Evolutionary conservation across 139 green algal species (phyloP).

Genomic region (Chlamydomonas sp.): DNA sequence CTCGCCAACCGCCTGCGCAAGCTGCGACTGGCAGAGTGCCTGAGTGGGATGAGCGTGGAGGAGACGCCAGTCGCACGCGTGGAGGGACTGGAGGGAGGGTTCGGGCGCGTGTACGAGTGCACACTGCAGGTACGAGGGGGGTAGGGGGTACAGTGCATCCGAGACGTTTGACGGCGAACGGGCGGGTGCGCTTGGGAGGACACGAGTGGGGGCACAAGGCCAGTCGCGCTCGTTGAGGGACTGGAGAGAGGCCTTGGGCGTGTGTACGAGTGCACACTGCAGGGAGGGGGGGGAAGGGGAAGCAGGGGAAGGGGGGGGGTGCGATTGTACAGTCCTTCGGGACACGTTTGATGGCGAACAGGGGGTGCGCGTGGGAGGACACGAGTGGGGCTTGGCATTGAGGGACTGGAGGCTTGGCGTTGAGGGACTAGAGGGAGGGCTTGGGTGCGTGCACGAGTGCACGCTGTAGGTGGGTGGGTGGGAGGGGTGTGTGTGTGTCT

Average conservation of each 20-base stretch:
- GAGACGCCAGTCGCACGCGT: slow-evolving; percentile 41
- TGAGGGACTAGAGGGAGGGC: slow-evolving; percentile 14
- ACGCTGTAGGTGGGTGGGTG: slow-evolving; percentile 39
- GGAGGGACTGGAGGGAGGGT: slow-evolving; percentile 16
- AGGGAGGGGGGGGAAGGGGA: too few relatives aligned
- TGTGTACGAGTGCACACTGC: slow-evolving; percentile 44
- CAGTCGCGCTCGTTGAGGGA: slow-evolving; percentile 20
- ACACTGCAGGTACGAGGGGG: slow-evolving; percentile 42
- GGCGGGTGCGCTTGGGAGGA: too few relatives aligned
- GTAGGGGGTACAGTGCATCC: too few relatives aligned
- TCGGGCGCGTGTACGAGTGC: slow-evolving; percentile 39
- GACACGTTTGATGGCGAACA: too few relatives aligned
- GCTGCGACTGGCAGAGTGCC: slow-evolving; percentile 73
- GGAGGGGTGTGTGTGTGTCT: too few relatives aligned
- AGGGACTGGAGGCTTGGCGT: slow-evolving; percentile 25
- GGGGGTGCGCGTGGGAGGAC: too few relatives aligned
- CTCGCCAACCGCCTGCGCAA: slow-evolving; percentile 70
- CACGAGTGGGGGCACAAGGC: slow-evolving; percentile 60
- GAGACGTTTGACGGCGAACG: too few relatives aligned
- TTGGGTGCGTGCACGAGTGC: slow-evolving; percentile 38
- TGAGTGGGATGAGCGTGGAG: slow-evolving; percentile 55
- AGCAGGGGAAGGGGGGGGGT: too few relatives aligned
- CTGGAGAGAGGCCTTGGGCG: slow-evolving; percentile 24
- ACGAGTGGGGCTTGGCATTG: slow-evolving; percentile 64
- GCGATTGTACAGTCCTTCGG: too few relatives aligned